Base-by-base conservation (phyloP, 192 early-diverging fungal species). In the Mortierella antarctica region DNA sequence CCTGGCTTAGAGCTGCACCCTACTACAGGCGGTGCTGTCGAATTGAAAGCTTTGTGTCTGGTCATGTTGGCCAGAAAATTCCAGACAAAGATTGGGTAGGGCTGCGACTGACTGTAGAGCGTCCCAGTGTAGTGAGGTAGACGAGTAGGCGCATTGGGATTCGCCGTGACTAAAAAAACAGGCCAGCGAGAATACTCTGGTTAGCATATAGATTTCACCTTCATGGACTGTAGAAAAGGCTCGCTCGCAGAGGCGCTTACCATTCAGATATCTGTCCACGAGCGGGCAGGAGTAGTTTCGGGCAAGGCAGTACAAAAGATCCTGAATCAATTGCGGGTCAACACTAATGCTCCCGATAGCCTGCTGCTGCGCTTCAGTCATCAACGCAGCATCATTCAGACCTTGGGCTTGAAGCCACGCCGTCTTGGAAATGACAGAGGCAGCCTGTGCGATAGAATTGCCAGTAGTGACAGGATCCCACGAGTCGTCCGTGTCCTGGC, bases 211-310 rank as follows among this genome's bases (percentile, higher is more conserved):
- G 13, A 0, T 42, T 7, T 40, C 21, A 9, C 12, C 5, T 44
- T 13, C 48, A 45, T 59, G 17, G 14, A 23, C 54, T 46, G 13
- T 46, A 12, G 12, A 50, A 21, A 6, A 73, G 7, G 15, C 49
- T 50, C 17, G 49, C 12, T 17, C 17, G 49, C 49, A 11, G 12
- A 50, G 17, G 49, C 50, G 53, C 57, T 65, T 76, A 89, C 85
- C 80, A 66, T 85, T 86, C 41, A 83, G 83, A 61, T 85, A 89
- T 5, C 67, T 20, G 45, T 86, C 59, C 49, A 86, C 67, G 17
- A 85, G 83, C 3, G 87, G 68, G 65, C 94, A 95, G 0, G 91
- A 89, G 47, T 88, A 84, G 68, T 94, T 94, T n/a, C 67, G 47
- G 0, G 91, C 86, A 65, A 94, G 74, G 62, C 94, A 95, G 13